Base-by-base conservation (phyloP, 2,329 filamentous ascomycete species). In the Falciphora oryzae region DNA sequence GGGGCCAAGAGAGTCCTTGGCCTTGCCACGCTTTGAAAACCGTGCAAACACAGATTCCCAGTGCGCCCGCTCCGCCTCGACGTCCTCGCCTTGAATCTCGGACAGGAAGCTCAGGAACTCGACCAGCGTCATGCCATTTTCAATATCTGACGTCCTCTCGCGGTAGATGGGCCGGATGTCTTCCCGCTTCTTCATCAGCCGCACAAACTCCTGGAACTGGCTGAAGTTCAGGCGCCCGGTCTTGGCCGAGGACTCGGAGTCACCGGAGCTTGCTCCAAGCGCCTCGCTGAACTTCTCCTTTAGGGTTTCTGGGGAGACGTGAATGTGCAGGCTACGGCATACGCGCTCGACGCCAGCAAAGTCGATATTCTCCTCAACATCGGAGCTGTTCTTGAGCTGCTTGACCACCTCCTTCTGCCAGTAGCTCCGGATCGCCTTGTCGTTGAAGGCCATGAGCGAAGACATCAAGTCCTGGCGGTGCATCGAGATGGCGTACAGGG, bases 391-490 rank as follows among this genome's bases (percentile, higher is more conserved):
- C 60, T 62, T 59, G 68, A 84, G 87, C 65, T 89, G 83, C 71
- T 88, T 88, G 35, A 84, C 81, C 86, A 96, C 95, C 74, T 96
- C 92, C 59, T 85, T 87, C 67, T 88, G 85, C 95, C 95, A 99
- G 76, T 96, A 93, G 60, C 87, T 85, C 64, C 88, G 87, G 63
- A 97, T 85, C 61, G 92, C 92, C 69, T 89, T 89, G 72, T 96
- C 89, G 68, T 91, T 88, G 73, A 93, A 96, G 6, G 91, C 88
- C 75, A 94, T 91, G 65, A 99, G 79, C 7, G 92, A 95, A 16
- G 91, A 88, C 90, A 98, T 96, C 71, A 95, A 85, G 64, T 93
- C 91, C 68, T 96, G 92, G 64, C 95, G 87, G 73, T 96, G 91
- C 70, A 90, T 90, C 57, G 92, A 89, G 68, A 98, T 90, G 63